phyloP scores from a whole-genome alignment of 1,139 yeast genomes.

The Saccharomyces pastorianus region DNA sequence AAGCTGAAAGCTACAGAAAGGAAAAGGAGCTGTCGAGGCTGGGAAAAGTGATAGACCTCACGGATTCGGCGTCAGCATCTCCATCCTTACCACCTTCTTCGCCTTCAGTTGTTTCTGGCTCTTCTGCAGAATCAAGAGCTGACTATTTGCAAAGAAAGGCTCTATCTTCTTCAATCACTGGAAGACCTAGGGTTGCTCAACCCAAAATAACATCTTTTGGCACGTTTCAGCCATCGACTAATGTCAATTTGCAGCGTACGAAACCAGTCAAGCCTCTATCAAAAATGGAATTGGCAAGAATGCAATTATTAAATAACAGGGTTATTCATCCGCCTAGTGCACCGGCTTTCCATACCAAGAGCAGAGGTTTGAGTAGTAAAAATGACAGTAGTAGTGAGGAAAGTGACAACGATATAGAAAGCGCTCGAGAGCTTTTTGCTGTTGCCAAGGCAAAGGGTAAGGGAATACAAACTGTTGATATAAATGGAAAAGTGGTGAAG shows the following conservation, averaged over 20 bases:
- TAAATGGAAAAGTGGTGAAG: conserved; percentile 25
- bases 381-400: conserved; percentile 31
- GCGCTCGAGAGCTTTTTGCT: conserved; percentile 33
- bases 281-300: conserved; percentile 33
- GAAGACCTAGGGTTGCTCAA: conserved; percentile 35
- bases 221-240: conserved; percentile 29
- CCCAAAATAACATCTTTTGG: conserved; percentile 46
- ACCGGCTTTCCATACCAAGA: conserved; percentile 60
- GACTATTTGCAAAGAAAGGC: conserved; percentile 28
- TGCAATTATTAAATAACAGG: conserved; percentile 29
- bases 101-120: background rate
- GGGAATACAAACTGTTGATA: conserved; percentile 31
- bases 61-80: conserved; percentile 4
- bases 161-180: conserved; percentile 22
- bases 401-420: conserved; percentile 31
- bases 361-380: conserved; percentile 6
- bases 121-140: conserved; percentile 21
- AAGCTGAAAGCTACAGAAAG: conserved; percentile 38
- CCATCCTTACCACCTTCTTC: conserved; percentile 6
- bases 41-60: background rate
- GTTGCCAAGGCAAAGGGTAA: conserved; percentile 23
- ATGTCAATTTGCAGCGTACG: conserved; percentile 35
- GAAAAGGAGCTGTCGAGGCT: conserved; percentile 20
- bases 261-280: conserved; percentile 37
- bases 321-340: conserved; percentile 62